phyloP scores from a whole-genome alignment of 495 filamentous ascomycete species.

The Neurospora pannonica region DNA sequence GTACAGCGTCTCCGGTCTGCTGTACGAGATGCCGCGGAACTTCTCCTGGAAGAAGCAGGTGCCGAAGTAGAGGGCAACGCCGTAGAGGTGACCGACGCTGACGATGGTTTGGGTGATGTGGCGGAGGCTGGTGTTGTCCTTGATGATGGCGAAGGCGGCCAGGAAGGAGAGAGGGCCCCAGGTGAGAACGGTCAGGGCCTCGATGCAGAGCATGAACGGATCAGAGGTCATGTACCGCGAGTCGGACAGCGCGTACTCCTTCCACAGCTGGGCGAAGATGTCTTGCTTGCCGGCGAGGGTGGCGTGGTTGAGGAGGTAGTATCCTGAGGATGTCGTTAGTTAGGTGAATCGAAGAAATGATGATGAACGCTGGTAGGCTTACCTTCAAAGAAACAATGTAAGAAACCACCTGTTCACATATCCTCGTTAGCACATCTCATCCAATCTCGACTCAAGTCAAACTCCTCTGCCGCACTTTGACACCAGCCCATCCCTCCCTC shows the following conservation, averaged over 20 bases:
- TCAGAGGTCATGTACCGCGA: conserved; percentile 74
- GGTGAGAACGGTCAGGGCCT: conserved; percentile 60
- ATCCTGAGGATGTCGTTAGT: conserved; percentile 40
- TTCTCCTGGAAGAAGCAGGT: conserved; percentile 65
- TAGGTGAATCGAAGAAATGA: not conserved
- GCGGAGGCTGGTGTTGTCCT: conserved; percentile 49
- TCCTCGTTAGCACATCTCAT: not conserved
- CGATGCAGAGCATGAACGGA: conserved; percentile 74
- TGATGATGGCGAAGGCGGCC: conserved; percentile 52
- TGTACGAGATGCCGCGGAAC: conserved; percentile 48
- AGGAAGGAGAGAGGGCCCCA: conserved; percentile 79
- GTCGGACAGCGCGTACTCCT: conserved; percentile 78
- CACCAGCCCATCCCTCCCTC: not conserved
- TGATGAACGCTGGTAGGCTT: conserved; percentile 2
- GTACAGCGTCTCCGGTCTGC: conserved; percentile 68
- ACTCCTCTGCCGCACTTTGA: not conserved
- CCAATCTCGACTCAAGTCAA: not conserved
- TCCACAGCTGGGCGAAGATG: conserved; percentile 75
- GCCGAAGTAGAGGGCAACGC: conserved; percentile 75
- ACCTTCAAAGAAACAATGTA: conserved; percentile 77
- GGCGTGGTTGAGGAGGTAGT: conserved; percentile 60
- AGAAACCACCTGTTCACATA: conserved; percentile 36
- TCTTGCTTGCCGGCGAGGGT: conserved; percentile 28
- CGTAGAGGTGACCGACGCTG: conserved; percentile 75
- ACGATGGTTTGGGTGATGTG: conserved; percentile 65